phyloP scores from a whole-genome alignment of 1,284 basidiomycete species.

The Cutaneotrichosporon mucoides region DNA sequence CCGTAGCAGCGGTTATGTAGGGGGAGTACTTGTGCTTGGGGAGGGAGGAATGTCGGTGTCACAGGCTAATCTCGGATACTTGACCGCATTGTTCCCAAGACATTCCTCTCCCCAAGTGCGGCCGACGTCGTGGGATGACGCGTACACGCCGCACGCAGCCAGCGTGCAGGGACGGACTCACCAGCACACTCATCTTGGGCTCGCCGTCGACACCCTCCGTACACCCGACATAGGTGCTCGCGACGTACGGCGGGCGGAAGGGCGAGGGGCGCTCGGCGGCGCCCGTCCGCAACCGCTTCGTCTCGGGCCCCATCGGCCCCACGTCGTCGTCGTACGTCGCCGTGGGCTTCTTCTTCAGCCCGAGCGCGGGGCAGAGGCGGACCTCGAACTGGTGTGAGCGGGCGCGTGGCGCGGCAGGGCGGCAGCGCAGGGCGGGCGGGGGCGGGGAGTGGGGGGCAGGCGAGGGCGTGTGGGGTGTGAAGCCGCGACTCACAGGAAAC shows the following conservation, averaged over 20 bases:
- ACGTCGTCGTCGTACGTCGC: background rate
- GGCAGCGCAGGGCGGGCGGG: background rate
- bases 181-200: slow-evolving; percentile 67
- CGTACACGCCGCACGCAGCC: too few species aligned
- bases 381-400: slow-evolving; percentile 64
- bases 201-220: slow-evolving; percentile 61
- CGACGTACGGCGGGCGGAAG: slow-evolving; percentile 73
- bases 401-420: background rate
- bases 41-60: too few species aligned
- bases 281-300: slow-evolving; percentile 33
- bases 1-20: too few species aligned
- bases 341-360: slow-evolving; percentile 56
- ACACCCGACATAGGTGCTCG: slow-evolving; percentile 67
- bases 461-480: background rate
- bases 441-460: background rate
- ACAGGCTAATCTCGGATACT: too few species aligned
- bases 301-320: slow-evolving; percentile 18
- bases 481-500: slow-evolving; percentile 5
- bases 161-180: slow-evolving; percentile 48
- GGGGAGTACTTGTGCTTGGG: too few species aligned
- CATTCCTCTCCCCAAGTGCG: too few species aligned
- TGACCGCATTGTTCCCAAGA: too few species aligned
- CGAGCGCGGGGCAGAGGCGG: slow-evolving; percentile 71
- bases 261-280: slow-evolving; percentile 54
- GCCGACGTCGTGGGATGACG: too few species aligned